Conservation (phyloP, 2,329 filamentous ascomycete genomes). For the Colletotrichum simmondsii region DNA sequence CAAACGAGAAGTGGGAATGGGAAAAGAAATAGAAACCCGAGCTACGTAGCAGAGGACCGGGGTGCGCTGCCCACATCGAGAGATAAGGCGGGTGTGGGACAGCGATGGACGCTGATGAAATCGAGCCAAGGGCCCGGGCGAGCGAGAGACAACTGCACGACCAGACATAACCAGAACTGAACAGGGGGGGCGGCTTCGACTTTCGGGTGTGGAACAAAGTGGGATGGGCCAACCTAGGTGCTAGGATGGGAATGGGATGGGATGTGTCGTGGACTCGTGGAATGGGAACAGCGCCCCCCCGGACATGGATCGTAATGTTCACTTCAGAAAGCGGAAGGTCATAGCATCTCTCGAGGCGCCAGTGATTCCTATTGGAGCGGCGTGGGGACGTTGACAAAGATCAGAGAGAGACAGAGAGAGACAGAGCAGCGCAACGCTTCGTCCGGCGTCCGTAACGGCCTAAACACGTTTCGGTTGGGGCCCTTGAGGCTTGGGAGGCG, state of each 20-base stretch:
- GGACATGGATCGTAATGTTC: neutral
- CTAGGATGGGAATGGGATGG: neutral
- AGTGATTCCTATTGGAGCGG: conserved; percentile 27
- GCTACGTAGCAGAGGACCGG: conserved; percentile 20
- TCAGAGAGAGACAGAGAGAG: too few relatives aligned
- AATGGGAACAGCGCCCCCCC: neutral
- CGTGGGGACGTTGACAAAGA: neutral
- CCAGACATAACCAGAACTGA: neutral
- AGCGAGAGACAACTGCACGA: neutral
- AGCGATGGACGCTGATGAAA: conserved; percentile 27
- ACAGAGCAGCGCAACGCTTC: neutral
- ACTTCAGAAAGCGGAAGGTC: conserved; percentile 24
- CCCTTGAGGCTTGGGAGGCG: neutral
- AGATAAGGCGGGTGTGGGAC: conserved; percentile 33
- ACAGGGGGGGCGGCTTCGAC: neutral
- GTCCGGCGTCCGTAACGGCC: conserved; percentile 15
- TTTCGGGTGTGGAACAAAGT: conserved; percentile 2
- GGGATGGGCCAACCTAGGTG: neutral
- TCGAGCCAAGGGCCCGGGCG: conserved; percentile 29
- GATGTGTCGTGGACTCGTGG: neutral
- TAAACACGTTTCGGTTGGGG: conserved; percentile 20
- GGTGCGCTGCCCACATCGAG: conserved; percentile 17
- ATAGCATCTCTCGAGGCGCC: conserved; percentile 19
- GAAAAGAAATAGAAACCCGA: conserved; percentile 29
- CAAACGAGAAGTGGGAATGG: conserved; percentile 25